A percentile compares a stretch with the other conserved stretches of the same genome.
These are phyloP conservation scores for Stentor coeruleus DNA, from an alignment of 73 alveolate genomes.

Conservation along the genomic window DNA sequence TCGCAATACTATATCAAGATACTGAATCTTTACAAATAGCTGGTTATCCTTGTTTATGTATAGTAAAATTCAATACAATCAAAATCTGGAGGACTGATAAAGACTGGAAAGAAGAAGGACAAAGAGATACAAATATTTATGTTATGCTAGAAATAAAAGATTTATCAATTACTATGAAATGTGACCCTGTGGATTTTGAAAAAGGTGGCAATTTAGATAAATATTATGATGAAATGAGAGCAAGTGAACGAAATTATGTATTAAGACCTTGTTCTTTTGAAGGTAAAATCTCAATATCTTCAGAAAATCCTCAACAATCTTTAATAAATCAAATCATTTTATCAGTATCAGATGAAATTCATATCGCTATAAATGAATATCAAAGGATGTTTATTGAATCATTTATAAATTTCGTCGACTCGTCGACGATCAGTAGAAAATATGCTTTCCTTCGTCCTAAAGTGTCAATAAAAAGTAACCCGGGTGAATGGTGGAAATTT, in stretches of 20 bases:
- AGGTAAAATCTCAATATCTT: not conserved
- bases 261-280: not conserved
- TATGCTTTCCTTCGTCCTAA: not conserved
- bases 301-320: not conserved
- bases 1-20: not conserved
- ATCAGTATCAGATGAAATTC: not conserved
- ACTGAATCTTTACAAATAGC: not conserved
- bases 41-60: constrained; percentile 15
- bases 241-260: not conserved
- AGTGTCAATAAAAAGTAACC: not conserved
- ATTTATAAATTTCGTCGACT: not conserved
- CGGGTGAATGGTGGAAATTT: constrained; percentile 17
- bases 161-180: not conserved
- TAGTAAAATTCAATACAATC: not conserved
- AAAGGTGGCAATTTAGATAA: not conserved
- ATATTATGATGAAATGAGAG: constrained; percentile 14
- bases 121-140: no score
- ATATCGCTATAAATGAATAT: not conserved
- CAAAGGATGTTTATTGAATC: constrained; percentile 19
- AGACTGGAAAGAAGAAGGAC: not conserved
- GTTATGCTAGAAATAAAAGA: not conserved
- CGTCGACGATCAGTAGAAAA: not conserved
- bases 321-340: not conserved
- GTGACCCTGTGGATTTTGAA: constrained; percentile 12
- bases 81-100: not conserved